A percentile compares a stretch with the other conserved stretches of the same genome.
Conservation (phyloP, 169 alveolate genomes). For the Blepharisma undulans region DNA sequence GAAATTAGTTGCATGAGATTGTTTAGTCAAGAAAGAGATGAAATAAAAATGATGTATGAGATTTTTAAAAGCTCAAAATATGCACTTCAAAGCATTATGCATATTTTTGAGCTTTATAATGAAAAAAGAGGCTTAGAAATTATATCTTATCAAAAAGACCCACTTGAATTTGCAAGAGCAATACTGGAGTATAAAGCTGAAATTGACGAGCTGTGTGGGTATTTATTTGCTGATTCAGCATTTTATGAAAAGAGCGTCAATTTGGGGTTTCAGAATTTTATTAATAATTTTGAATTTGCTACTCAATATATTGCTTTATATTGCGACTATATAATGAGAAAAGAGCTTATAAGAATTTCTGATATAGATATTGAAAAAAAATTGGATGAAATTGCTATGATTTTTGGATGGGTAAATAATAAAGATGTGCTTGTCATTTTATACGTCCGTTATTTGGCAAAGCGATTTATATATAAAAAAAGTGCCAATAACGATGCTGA, state of each 20-base stretch:
- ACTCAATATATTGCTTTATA: constrained; percentile 63
- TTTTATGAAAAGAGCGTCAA: constrained; percentile 61
- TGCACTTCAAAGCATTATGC: constrained; percentile 55
- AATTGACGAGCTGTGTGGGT: constrained; percentile 67
- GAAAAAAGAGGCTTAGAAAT: constrained; percentile 62
- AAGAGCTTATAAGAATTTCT: too few relatives aligned
- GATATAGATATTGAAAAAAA: too few relatives aligned
- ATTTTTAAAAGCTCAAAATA: constrained; percentile 54
- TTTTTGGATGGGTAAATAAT: too few relatives aligned
- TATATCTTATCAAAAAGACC: constrained; percentile 67
- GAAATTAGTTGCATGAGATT: constrained; percentile 65
- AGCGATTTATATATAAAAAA: too few relatives aligned
- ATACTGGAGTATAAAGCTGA: constrained; percentile 67
- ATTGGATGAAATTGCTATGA: too few relatives aligned
- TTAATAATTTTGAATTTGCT: constrained; percentile 58
- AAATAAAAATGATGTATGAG: constrained; percentile 55
- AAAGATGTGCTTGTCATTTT: too few relatives aligned
- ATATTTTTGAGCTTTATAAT: constrained; percentile 64
- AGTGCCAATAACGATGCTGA: too few relatives aligned
- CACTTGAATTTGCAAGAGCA: constrained; percentile 62
- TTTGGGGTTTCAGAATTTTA: constrained; percentile 58
- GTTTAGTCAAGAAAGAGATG: constrained; percentile 65
- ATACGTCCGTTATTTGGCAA: too few relatives aligned
- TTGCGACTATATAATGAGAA: constrained; percentile 58
- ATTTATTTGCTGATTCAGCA: constrained; percentile 57